Percentiles rank a stretch among this genome's conserved stretches.
phyloP scores from a whole-genome alignment of 805 yeast genomes.

The Kluyveromyces lactis region DNA sequence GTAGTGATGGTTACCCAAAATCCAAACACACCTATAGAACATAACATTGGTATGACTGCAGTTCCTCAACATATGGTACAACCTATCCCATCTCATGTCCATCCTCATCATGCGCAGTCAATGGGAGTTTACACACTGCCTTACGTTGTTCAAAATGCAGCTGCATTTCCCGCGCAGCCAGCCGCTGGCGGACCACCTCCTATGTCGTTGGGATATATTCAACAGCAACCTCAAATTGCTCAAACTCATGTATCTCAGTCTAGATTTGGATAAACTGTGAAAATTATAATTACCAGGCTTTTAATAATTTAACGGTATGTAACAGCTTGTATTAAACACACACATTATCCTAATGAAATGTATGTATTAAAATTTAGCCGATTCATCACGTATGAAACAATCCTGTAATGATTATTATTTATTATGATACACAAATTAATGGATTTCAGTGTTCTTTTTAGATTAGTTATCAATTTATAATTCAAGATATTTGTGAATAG shows the following conservation, averaged over 20 bases:
- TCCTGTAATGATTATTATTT: too few relatives aligned
- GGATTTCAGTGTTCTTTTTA: too few relatives aligned
- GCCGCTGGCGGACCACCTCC: neutral
- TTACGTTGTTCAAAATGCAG: conserved; percentile 1
- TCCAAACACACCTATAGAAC: neutral
- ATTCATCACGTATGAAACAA: too few relatives aligned
- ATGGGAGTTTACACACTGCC: conserved; percentile 2
- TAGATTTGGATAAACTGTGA: neutral
- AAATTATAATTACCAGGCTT: too few relatives aligned
- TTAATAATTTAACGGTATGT: too few relatives aligned
- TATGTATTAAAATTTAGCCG: too few relatives aligned
- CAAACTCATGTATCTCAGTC: neutral
- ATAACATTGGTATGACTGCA: neutral
- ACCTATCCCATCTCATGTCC: neutral
- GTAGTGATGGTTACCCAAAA: neutral
- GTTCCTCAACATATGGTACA: neutral
- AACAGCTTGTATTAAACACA: too few relatives aligned
- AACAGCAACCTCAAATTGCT: neutral
- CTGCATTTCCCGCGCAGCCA: neutral
- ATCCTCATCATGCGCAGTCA: neutral
- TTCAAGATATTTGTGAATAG: conserved; percentile 42
- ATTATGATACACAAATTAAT: too few relatives aligned
- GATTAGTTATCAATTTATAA: too few relatives aligned
- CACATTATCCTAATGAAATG: too few relatives aligned
- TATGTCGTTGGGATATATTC: neutral